Base-by-base conservation (phyloP, 768 basidiomycete genomes). In the Daedaleopsis nitida region DNA sequence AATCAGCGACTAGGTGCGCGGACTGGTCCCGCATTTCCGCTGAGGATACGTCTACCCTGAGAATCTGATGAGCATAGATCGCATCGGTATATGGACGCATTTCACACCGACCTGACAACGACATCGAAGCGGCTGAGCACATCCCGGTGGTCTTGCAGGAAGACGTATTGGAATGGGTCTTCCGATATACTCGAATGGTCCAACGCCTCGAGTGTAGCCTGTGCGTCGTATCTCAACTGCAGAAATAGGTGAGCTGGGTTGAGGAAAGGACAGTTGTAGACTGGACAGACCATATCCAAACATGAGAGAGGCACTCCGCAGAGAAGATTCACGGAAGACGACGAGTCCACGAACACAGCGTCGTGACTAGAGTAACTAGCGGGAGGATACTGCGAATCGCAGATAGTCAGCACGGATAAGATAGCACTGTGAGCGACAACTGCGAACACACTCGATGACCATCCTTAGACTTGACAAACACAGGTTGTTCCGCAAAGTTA, bases 211-310 rank as follows among this genome's bases (percentile, higher is more conserved):
- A 96, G 77, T 0, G 94, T 92, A 67, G 82, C 80, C 39, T 78
- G 75, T 0, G 95, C 94, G 68, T 98, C 94, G 50, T 88, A 78
- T 59, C 79, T 80, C 37, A 95, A 83, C 92, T 95, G 21, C 23
- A 65, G 8, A 37, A 35, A 45, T 52, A 16, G 17, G 59, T 58
- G 11, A 43, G 66, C n/a, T 58, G 38, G 32, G 37, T 34, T 39
- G 32, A 17, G 6, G 23, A 39, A 11, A 44, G 19, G 13, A 66
- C 34, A 58, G 13, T 14, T 16, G 0, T 13, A 39, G 32, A 49
- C 81, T 67, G 17, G 11, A 17, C 39, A 42, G 71, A 95, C 91
- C 74, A 96, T 75, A 52, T 91, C 83, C 1, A 98, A 77, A 1
- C 93, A 94, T 2, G 89, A 83, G 14, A 85, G 66, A 19, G 95